Conservation (phyloP, 139 green algal genomes). For the Marvania coccoides region DNA sequence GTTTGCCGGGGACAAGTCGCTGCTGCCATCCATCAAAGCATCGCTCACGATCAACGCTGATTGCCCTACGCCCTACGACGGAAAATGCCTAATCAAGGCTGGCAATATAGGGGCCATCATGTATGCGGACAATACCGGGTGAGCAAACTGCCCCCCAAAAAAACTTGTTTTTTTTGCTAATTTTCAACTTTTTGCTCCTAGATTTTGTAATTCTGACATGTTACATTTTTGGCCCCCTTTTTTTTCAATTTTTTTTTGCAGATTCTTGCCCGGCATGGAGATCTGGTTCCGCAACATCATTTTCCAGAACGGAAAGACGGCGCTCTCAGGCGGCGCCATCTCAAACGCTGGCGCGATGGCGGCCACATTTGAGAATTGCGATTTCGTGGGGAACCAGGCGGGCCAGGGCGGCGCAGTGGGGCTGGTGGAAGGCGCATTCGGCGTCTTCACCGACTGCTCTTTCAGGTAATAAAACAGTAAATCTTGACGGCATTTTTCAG, state of each 20-base stretch:
- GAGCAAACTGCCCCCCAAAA: no score
- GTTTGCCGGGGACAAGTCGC: slow-evolving; percentile 6
- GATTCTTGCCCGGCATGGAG: slow-evolving; percentile 14
- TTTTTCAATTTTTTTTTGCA: no score
- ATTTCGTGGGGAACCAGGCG: slow-evolving; percentile 25
- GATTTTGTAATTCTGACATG: no score
- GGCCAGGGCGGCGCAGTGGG: slow-evolving; percentile 7
- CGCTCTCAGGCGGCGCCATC: slow-evolving; percentile 13
- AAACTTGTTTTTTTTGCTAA: no score
- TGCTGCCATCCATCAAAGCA: slow-evolving; percentile 19
- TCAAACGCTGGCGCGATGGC: slow-evolving; percentile 21
- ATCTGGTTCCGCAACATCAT: slow-evolving; percentile 24
- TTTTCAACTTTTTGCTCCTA: no score
- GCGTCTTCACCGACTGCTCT: not conserved
- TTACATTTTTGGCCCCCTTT: no score
- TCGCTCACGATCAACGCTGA: slow-evolving; percentile 16
- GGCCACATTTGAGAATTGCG: slow-evolving; percentile 20
- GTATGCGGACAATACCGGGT: slow-evolving; percentile 20
- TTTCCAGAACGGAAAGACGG: slow-evolving; percentile 4
- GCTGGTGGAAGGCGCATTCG: slow-evolving; percentile 20
- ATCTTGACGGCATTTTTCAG: no score
- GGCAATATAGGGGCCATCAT: slow-evolving; percentile 7
- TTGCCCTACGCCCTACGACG: slow-evolving; percentile 17
- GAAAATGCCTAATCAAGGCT: slow-evolving; percentile 21
- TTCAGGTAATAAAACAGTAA: no score